Percentiles rank a stretch among this genome's conserved stretches.
These are phyloP conservation scores for Stereocaulon alpinum DNA, from an alignment of 495 filamentous ascomycete genomes.

Conservation along the genomic window DNA sequence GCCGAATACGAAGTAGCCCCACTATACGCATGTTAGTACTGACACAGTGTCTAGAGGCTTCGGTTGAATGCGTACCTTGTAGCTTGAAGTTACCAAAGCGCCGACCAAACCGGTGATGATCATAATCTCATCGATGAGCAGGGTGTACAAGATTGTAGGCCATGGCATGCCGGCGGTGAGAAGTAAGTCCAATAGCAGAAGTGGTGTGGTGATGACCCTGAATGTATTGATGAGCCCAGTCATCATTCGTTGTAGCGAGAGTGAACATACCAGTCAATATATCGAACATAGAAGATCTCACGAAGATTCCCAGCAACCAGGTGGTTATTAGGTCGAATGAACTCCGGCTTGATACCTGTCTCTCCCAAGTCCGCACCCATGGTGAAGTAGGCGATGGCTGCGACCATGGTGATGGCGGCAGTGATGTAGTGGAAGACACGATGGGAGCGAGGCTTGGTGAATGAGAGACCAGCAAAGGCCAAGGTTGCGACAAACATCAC, in stretches of 20 bases:
- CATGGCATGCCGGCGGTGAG: conserved; percentile 55
- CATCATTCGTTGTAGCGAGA: conserved; percentile 18
- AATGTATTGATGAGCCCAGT: not conserved
- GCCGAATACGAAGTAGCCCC: conserved; percentile 57
- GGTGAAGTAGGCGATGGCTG: conserved; percentile 56
- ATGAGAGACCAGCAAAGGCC: conserved; percentile 35
- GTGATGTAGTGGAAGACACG: conserved; percentile 65
- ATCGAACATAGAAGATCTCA: conserved; percentile 63
- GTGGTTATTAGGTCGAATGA: conserved; percentile 31
- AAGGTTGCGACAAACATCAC: conserved; percentile 34
- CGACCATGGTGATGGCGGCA: conserved; percentile 47
- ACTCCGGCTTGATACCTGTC: conserved; percentile 49
- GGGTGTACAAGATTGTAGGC: conserved; percentile 51
- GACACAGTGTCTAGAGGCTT: no score
- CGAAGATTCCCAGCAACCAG: conserved; percentile 37
- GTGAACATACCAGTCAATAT: conserved; percentile 50
- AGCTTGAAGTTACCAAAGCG: conserved; percentile 43
- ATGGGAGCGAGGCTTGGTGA: conserved; percentile 40
- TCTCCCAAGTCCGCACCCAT: conserved; percentile 61
- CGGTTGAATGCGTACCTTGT: conserved; percentile 34
- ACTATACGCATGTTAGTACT: conserved; percentile 14
- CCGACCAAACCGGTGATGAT: conserved; percentile 53
- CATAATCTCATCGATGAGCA: conserved; percentile 54
- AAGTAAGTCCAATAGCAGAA: conserved; percentile 49
- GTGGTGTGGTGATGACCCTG: conserved; percentile 38